phyloP scores from a whole-genome alignment of 768 basidiomycete species.

The Lentinula guzmanii region DNA sequence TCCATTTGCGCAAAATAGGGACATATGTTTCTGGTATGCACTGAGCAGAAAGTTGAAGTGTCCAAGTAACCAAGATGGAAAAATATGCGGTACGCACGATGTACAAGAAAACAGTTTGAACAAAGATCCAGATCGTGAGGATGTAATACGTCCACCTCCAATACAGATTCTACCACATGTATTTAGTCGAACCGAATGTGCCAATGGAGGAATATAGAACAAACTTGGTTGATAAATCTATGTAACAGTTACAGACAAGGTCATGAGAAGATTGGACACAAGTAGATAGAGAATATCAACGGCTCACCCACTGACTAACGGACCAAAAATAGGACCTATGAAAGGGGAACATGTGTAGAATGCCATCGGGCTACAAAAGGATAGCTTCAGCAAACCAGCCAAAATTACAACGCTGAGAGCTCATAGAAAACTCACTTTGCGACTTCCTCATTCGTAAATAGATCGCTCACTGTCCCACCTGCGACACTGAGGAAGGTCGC shows the following conservation, averaged over 20 bases:
- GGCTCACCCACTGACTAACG: constrained; percentile 54
- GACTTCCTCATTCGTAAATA: constrained; percentile 51
- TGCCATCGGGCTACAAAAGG: constrained; percentile 33
- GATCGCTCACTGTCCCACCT: constrained; percentile 49
- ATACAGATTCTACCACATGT: constrained; percentile 48
- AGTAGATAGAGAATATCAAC: constrained; percentile 38
- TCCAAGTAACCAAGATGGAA: constrained; percentile 49
- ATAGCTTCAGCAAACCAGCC: not conserved
- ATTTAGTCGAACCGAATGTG: not conserved
- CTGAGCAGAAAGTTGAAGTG: constrained; percentile 19
- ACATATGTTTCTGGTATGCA: constrained; percentile 69
- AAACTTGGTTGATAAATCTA: constrained; percentile 67
- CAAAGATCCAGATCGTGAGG: constrained; percentile 62
- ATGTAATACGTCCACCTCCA: constrained; percentile 82
- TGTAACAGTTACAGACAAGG: too few relatives aligned
- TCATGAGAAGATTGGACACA: constrained; percentile 19
- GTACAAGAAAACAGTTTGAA: constrained; percentile 44
- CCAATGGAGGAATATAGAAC: constrained; percentile 17
- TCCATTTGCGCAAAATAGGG: constrained; percentile 53
- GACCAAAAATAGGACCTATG: constrained; percentile 47
- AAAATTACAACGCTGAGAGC: not conserved
- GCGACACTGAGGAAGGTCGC: constrained; percentile 53
- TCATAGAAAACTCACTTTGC: constrained; percentile 39
- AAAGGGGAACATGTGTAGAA: constrained; percentile 52
- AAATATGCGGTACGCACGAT: constrained; percentile 19